These are phyloP conservation scores for Boletus mariae DNA, from an alignment of 1,284 basidiomycete genomes.

Conservation along the genomic window DNA sequence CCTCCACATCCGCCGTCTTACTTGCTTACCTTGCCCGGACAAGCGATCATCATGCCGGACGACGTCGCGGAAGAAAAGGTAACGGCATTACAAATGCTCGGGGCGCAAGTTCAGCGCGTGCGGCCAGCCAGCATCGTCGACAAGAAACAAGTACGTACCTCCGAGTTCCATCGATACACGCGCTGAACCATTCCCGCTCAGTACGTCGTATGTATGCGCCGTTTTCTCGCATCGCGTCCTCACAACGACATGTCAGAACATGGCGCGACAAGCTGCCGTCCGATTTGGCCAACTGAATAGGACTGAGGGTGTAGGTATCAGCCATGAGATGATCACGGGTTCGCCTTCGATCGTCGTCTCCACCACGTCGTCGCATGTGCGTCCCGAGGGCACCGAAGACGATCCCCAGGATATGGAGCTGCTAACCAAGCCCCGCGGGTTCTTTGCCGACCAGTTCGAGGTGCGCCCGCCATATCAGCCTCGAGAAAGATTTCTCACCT, in stretches of 20 bases:
- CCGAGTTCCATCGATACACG: no score
- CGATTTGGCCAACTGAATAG: conserved; percentile 57
- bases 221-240: conserved; percentile 41
- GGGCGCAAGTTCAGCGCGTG: conserved; percentile 84
- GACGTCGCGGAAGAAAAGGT: conserved; percentile 93
- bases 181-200: conserved; percentile 3
- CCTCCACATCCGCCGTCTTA: not conserved
- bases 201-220: conserved; percentile 24
- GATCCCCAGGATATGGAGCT: conserved; percentile 41
- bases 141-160: conserved; percentile 73
- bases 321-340: conserved; percentile 35
- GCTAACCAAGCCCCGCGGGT: conserved; percentile 57
- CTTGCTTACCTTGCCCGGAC: conserved; percentile 1
- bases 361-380: conserved; percentile 46
- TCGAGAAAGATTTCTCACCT: not conserved
- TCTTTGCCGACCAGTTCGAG: conserved; percentile 96
- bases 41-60: conserved; percentile 91
- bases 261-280: conserved; percentile 73
- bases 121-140: conserved; percentile 89
- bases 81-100: conserved; percentile 78
- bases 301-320: conserved; percentile 23
- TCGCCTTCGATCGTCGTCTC: conserved; percentile 55
- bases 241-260: conserved; percentile 52
- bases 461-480: conserved; percentile 34
- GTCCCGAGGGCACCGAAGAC: conserved; percentile 33